These are phyloP conservation scores for Sugiyamaella boreocaroliniensis DNA, from an alignment of 805 yeast species.

Conservation along the genomic window DNA sequence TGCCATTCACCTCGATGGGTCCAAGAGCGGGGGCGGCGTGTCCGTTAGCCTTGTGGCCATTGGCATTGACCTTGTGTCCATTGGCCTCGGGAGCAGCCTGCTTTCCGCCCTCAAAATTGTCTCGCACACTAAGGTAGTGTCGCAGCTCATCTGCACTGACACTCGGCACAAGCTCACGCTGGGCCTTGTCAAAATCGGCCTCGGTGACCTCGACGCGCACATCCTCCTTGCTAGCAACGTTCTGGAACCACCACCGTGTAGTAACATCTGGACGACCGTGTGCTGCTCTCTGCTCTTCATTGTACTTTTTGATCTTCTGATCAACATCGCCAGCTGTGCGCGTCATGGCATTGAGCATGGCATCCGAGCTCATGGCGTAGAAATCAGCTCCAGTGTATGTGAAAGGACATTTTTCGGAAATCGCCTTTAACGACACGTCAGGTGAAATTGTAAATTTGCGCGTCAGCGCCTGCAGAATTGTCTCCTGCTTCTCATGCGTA, in stretches of 20 bases:
- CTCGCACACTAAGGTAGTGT: slow-evolving; percentile 74
- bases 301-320: slow-evolving; percentile 48
- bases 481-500: slow-evolving; percentile 79
- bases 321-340: slow-evolving; percentile 77
- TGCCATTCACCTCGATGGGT: neutral
- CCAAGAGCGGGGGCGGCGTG: neutral
- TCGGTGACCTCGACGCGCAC: slow-evolving; percentile 57
- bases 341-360: slow-evolving; percentile 95
- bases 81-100: slow-evolving; percentile 14
- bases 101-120: slow-evolving; percentile 71
- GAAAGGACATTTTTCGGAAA: slow-evolving; percentile 72
- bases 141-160: slow-evolving; percentile 81
- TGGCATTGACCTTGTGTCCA: neutral
- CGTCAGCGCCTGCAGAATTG: slow-evolving; percentile 80
- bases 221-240: slow-evolving; percentile 62
- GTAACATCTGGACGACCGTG: slow-evolving; percentile 37
- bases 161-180: slow-evolving; percentile 64
- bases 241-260: slow-evolving; percentile 87
- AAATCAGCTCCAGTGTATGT: slow-evolving; percentile 98
- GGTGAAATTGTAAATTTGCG: slow-evolving; percentile 57
- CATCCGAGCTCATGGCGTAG: slow-evolving; percentile 91
- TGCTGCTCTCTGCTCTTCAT: slow-evolving; percentile 33
- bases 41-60: neutral
- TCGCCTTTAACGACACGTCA: slow-evolving; percentile 48
- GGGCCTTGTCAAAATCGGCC: slow-evolving; percentile 76